Evolutionary conservation across 352 stramenopile species (phyloP), one percentile per base, ranked within the genome.

Genomic region (Phytophthora hybrid): DNA sequence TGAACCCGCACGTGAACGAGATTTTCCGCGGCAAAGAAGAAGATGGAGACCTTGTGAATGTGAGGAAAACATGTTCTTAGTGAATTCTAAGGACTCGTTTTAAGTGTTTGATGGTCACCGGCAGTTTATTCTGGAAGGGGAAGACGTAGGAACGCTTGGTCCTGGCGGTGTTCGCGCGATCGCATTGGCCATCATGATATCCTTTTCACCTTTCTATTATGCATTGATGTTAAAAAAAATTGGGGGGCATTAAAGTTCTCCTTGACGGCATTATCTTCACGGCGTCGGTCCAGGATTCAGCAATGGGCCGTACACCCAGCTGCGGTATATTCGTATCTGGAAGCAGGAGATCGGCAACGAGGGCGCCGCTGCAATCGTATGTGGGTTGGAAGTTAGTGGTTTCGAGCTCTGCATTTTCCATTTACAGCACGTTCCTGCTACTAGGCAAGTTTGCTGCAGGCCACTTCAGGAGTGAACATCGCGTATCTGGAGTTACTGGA

Each of bases 301-400:
- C 16, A 87, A 76, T 14, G 87, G 86, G 1, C 79, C 85, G 32
- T 96, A 94, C 67, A 77, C 69, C 31, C 84, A 90, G 21, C 65
- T 96, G 14, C 80, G 83, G 10, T 94, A 88, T 73, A 90, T 94
- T 63, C 89, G 87, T 32, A 87, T 95, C 26, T 95, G 89, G 89
- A 91, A 92, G 60, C 87, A 95, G 53, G 82, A 92, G 56, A 77
- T 95, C 56, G 87, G 84, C 4, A 79, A 95, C 62, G 89, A 95
- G 77, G 89, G 89, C 59, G 83, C 78, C 4, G 78, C 78, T 26
- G 86, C 82, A 31, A 89, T 96, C 51, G 87, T 93, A 86, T n/a
- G 32, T 49, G 34, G 1, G 34, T 26, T 26, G 23, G 23, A 26
- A 26, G 23, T 26, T 26, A n/a, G n/a, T n/a, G n/a, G 34, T 41